A percentile compares a stretch with the other conserved stretches of the same genome.
Conservation (phyloP, 108 stramenopile species). For the Mediolabrus comicus region DNA sequence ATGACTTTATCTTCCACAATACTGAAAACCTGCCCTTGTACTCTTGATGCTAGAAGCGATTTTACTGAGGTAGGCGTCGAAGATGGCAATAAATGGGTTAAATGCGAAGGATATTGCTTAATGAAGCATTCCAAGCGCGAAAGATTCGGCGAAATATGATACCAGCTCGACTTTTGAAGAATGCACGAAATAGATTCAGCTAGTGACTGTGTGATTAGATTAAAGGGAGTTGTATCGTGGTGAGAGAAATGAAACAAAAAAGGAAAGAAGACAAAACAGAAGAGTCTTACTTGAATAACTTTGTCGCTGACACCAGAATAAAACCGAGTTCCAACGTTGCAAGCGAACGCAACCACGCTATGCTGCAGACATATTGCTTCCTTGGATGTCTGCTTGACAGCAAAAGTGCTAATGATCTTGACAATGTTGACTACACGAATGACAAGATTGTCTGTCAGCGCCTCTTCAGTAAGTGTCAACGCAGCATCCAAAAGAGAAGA, state of each 20-base stretch:
- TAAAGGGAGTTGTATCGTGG: not conserved
- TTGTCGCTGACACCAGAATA: slow-evolving; percentile 5
- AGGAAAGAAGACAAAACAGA: too few species aligned
- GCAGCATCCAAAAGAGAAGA: slow-evolving; percentile 9
- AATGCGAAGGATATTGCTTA: slow-evolving; percentile 19
- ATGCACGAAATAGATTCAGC: slow-evolving; percentile 14
- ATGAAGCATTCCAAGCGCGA: slow-evolving; percentile 15
- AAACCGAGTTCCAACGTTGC: slow-evolving; percentile 16
- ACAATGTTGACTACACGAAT: slow-evolving; percentile 6
- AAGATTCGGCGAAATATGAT: slow-evolving; percentile 19
- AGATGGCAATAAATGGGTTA: not conserved
- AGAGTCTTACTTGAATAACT: too few species aligned
- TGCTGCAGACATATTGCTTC: slow-evolving; percentile 8
- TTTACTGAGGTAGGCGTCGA: slow-evolving; percentile 8
- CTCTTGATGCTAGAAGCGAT: slow-evolving; percentile 23
- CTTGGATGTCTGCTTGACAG: not conserved
- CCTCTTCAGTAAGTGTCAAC: not conserved
- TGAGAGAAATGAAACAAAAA: too few species aligned
- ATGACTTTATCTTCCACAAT: slow-evolving; percentile 8
- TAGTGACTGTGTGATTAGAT: slow-evolving; percentile 7
- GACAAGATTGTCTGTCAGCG: slow-evolving; percentile 20
- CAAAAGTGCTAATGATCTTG: not conserved
- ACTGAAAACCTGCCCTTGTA: slow-evolving; percentile 20
- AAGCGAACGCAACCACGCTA: slow-evolving; percentile 4
- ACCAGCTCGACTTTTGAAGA: slow-evolving; percentile 28